Conservation (phyloP, 208 protist species). For the Acanthamoeba lenticulata region DNA sequence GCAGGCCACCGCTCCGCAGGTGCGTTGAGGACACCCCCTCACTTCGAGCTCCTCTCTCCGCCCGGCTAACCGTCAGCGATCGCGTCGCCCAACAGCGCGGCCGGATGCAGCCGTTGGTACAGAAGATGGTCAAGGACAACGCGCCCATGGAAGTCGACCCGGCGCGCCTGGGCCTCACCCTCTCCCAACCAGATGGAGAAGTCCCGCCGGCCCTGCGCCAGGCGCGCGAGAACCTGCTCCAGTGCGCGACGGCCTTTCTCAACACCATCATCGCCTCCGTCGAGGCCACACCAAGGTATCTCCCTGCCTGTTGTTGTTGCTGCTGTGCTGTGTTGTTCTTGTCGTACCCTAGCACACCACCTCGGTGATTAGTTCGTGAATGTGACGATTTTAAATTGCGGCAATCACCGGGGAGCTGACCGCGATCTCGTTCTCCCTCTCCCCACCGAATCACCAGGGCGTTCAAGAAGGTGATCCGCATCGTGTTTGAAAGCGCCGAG, state of each 20-base stretch:
- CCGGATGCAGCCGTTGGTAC: not conserved
- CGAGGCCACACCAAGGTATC: not conserved
- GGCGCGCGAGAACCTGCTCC: not conserved
- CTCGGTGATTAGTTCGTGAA: not conserved
- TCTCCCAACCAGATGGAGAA: not conserved
- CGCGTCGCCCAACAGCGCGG: not conserved
- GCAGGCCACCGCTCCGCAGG: not conserved
- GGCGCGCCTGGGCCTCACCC: not conserved
- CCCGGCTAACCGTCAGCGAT: not conserved
- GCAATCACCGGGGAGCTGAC: no score
- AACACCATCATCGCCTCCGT: not conserved
- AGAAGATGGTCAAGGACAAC: not conserved
- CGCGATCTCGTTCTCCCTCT: no score
- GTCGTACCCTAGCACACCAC: not conserved
- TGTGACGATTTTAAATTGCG: no score
- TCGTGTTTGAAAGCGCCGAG: slow-evolving; percentile 2
- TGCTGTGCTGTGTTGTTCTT: no score
- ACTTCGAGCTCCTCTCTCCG: not conserved
- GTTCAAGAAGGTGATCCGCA: slow-evolving; percentile 13
- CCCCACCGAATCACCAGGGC: not conserved
- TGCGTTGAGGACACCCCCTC: not conserved
- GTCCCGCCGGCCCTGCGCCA: not conserved
- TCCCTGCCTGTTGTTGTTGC: not conserved
- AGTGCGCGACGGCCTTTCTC: slow-evolving; percentile 8
- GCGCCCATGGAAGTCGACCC: slow-evolving; percentile 29